Evolutionary conservation across 1,284 basidiomycete species (phyloP), one percentile per base, ranked within the genome.

Genomic region (Ceratobasidium sp.): DNA sequence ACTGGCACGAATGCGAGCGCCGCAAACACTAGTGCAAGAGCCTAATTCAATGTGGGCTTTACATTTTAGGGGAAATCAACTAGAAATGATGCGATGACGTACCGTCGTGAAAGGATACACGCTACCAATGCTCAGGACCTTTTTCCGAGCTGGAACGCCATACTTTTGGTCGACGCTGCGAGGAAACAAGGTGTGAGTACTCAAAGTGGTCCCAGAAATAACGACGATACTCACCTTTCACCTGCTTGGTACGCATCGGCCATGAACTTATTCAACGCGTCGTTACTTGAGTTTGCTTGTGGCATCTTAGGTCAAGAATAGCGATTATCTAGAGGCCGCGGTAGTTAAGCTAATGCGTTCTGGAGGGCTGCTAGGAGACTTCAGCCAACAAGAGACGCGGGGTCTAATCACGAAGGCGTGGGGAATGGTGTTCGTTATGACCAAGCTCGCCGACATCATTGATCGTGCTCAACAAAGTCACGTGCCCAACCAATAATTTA

Each of bases 101-200:
- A 67, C 64, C 14, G 64, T 67, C 44, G 64, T 67, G 50, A 67
- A 67, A 26, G 64, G 64, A 44, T 67, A 67, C 1, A 50, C 64
- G 30, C 64, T 67, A 35, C 64, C 64, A 46, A 67, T 35, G 26
- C 26, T 41, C 32, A 67, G 4, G 2, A 67, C 13, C 28, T 67
- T 67, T 35, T 67, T 67, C 1, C 64, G 64, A 26, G 50, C 64
- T 26, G 50, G 64, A n/a, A 67, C 43, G 28, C 64, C 64, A 67
- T 67, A 67, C 21, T 54, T n/a, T 35, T 55, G n/a, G 32, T 67
- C 50, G 16, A 41, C 41, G 6, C 64, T 67, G 18, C n/a, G 52
- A 26, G 23, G 7, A 62, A 26, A 21, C 16, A n/a, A 14, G 16
- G 30, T 4, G 9, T 50, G 11, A 49, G 28, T 50, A 11, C 14